Conservation (phyloP, 352 stramenopile species). For the Globisporangium spiculum region DNA sequence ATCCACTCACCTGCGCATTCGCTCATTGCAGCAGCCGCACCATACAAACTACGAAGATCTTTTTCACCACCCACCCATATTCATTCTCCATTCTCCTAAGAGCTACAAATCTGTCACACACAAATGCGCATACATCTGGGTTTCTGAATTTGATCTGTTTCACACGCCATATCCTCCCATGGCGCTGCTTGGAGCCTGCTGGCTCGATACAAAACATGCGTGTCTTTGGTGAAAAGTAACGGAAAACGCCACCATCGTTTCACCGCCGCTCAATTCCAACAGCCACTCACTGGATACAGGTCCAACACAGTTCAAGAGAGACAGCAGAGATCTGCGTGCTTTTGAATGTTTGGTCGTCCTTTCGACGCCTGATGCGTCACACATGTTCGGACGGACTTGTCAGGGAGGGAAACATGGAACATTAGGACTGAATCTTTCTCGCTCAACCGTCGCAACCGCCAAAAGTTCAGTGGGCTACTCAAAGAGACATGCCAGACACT, state of each 20-base stretch:
- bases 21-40: too few species aligned
- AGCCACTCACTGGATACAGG: background rate
- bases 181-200: background rate
- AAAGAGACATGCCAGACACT: too few species aligned
- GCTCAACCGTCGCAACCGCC: conserved; percentile 7
- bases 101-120: background rate
- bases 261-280: background rate
- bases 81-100: background rate
- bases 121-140: background rate
- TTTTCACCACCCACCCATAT: too few species aligned
- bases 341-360: background rate
- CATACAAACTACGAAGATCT: too few species aligned
- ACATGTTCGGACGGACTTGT: background rate
- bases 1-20: background rate
- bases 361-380: background rate
- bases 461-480: background rate
- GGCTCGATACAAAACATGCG: background rate
- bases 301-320: background rate
- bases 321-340: background rate
- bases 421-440: conserved; percentile 14
- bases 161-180: background rate
- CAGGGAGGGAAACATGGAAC: conserved; percentile 3
- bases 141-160: background rate
- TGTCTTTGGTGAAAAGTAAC: background rate
- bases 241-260: background rate